Evolutionary conservation across 202 grass and related monocot species (phyloP).

Genomic region (Elaeis oleifera): DNA sequence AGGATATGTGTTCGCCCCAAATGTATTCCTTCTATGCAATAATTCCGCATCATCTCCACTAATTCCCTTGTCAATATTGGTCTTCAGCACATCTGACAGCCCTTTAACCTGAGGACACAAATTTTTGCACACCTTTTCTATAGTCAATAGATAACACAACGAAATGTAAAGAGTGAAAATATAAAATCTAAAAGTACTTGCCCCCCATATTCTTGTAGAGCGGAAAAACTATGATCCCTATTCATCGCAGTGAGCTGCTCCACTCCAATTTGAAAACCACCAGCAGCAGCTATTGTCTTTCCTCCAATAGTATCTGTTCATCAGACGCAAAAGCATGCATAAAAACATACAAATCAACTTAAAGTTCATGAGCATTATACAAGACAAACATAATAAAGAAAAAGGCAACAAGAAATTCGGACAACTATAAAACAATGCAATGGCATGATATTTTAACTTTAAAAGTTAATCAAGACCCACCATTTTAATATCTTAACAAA

Average conservation of each 20-base stretch:
- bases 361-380: conserved; percentile 5
- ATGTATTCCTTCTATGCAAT: conserved; percentile 46
- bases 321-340: conserved; percentile 31
- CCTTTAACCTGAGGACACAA: conserved; percentile 53
- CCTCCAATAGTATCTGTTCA: conserved; percentile 35
- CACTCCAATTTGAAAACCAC: conserved; percentile 52
- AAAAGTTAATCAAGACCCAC: too few species aligned
- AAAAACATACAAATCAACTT: conserved; percentile 22
- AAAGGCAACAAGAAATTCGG: too few species aligned
- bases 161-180: background rate
- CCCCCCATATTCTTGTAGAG: conserved; percentile 30
- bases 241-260: conserved; percentile 55
- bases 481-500: too few species aligned
- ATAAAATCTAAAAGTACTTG: conserved; percentile 13
- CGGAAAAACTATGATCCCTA: conserved; percentile 6
- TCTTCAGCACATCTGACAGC: conserved; percentile 60
- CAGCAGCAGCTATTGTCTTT: conserved; percentile 35
- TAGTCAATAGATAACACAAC: background rate
- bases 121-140: background rate
- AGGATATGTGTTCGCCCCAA: conserved; percentile 87
- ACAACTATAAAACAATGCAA: too few species aligned
- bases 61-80: conserved; percentile 62
- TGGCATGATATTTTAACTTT: too few species aligned
- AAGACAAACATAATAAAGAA: background rate
- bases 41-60: conserved; percentile 50